Conservation (phyloP, 768 basidiomycete genomes). For the Naganishia kalamii region DNA sequence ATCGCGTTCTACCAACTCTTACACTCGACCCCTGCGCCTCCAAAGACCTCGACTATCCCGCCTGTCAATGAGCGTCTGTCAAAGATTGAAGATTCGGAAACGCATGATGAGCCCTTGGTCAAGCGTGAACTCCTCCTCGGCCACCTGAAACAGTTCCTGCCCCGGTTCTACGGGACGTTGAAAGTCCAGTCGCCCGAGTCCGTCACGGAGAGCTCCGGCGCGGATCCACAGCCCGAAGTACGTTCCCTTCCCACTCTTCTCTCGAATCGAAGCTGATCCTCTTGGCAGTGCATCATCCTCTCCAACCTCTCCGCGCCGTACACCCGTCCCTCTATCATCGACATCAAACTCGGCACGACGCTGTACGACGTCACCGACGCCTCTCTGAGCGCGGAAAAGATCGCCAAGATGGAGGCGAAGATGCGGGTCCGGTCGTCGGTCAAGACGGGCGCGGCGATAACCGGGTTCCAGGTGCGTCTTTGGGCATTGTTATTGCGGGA, state of each 20-base stretch:
- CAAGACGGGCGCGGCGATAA: conserved; percentile 71
- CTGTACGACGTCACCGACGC: conserved; percentile 56
- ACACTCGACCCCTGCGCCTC: conserved; percentile 20
- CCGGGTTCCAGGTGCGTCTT: conserved; percentile 75
- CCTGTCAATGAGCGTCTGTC: neutral
- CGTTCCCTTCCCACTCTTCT: neutral
- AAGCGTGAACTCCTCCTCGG: conserved; percentile 1
- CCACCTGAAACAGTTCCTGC: conserved; percentile 54
- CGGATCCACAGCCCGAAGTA: neutral
- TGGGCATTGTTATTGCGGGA: neutral
- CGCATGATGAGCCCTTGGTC: neutral
- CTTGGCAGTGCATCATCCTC: conserved; percentile 65
- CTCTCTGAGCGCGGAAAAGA: conserved; percentile 58
- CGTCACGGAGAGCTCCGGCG: neutral
- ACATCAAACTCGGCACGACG: conserved; percentile 85
- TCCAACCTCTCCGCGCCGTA: conserved; percentile 75
- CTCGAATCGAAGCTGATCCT: neutral
- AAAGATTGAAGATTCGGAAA: neutral
- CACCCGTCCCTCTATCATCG: conserved; percentile 74
- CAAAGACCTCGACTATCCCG: neutral
- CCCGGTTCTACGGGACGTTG: conserved; percentile 73
- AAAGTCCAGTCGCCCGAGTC: conserved; percentile 61
- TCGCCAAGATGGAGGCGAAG: conserved; percentile 64
- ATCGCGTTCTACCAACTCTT: conserved; percentile 46
- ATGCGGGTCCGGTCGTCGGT: conserved; percentile 66